Evolutionary conservation across 1,284 basidiomycete species (phyloP), one percentile per base, ranked within the genome.

Genomic region (Puccinia polysora): DNA sequence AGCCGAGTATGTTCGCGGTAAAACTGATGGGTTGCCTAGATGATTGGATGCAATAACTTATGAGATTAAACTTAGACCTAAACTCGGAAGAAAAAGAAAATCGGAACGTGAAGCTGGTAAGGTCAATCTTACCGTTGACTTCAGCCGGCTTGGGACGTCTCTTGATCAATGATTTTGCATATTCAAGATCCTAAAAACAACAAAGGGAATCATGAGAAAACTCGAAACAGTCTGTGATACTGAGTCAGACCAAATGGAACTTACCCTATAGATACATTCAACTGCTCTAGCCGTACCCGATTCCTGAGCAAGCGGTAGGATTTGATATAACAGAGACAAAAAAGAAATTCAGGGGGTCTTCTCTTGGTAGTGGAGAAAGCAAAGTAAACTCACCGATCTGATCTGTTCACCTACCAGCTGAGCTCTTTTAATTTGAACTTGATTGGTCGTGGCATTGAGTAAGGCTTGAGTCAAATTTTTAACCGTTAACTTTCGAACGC

Each of bases 381-480:
- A n/a, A 25, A 58, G 32, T 20, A 30, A 36, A 25, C 34, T 45
- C 52, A 67, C 77, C n/a, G 14, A 73, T 76, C 90, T 85, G 74
- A 97, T 94, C 76, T 86, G 84, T 81, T 93, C 89, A 8, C 93
- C 94, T 12, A 95, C 82, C 15, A 85, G 77, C 76, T 84, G 88
- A 7, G 95, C 96, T 49, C 90, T 86, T 40, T 87, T 85, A 75
- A 96, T 90, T 81, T 94, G 90, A 79, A 88, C 92, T 75, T 83
- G 81, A 78, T 97, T 91, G 1, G 87, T 89, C 4, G 95, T 97
- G 5, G 93, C 95, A 53, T 83, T 80, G 32, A 83, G 78, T 36
- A 98, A 82, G 0, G 95, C 95, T 4, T 88, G 86, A 7, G 88
- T 84, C 58, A 98, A 82, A 56, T 81, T 82, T 14, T 90, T 86